Evolutionary conservation across 108 stramenopile species (phyloP), one percentile per base, ranked within the genome.

Genomic region (Nitzschia putrida): DNA sequence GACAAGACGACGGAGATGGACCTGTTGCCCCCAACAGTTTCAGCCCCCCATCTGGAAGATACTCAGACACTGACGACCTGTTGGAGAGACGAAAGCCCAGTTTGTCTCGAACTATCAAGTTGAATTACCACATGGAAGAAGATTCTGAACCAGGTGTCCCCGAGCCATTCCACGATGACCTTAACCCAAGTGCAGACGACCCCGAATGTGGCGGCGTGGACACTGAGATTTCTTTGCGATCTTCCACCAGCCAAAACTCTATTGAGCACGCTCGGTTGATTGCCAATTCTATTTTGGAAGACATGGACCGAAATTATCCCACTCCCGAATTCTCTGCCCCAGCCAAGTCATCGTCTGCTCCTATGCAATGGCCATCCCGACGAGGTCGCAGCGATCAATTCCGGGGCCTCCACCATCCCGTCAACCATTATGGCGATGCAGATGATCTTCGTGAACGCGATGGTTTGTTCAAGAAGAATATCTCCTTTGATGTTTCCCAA

Each of bases 231-330:
- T 34, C 29, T 4, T 34, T 34, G 23, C 54, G 42, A 11, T 8
- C 66, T 12, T 23, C 49, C 37, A 22, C 66, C 18, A 50, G 22
- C 8, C 0, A 14, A 0, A 38, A 43, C 13, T 24, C 64, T 51
- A 49, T 65, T 29, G 65, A 73, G 47, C 42, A 74, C 7, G 72
- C 81, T 20, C 68, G 76, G 16, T 45, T 73, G 44, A 71, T 78
- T 63, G 81, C 81, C 24, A 64, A 68, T 0, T 53, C 77, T 22
- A 57, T 82, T 49, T 53, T 82, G 11, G 39, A 56, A 29, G 76
- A 72, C 29, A 51, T 69, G 37, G 69, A 77, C 34, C 53, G 51
- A 22, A 69, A 69, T 34, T n/a, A 24, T 13, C 34, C 66, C 51
- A 25, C 64, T 26, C 18, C 44, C 22, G 29, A 34, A 34, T 34